Evolutionary conservation across 805 yeast species (phyloP).

Genomic region (Geotrichum ghanense): DNA sequence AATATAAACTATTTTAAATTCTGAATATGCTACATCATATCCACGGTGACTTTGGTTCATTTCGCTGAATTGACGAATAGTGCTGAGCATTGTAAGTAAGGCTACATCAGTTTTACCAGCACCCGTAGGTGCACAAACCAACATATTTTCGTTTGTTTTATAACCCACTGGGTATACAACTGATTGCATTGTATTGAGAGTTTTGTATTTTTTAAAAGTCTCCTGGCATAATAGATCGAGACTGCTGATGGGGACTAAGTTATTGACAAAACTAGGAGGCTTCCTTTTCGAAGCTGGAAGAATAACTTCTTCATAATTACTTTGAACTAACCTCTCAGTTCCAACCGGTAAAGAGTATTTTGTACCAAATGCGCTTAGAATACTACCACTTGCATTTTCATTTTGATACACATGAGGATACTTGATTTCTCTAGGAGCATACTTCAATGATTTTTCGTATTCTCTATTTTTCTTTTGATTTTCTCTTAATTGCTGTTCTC

Average conservation of each 20-base stretch:
- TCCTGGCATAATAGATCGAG: slow-evolving; percentile 73
- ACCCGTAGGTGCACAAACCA: slow-evolving; percentile 96
- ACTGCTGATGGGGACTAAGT: slow-evolving; percentile 45
- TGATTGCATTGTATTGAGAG: slow-evolving; percentile 80
- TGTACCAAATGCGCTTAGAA: slow-evolving; percentile 70
- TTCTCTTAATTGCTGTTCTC: slow-evolving; percentile 13
- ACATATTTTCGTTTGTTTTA: slow-evolving; percentile 86
- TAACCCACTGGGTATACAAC: slow-evolving; percentile 88
- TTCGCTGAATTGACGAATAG: slow-evolving; percentile 51
- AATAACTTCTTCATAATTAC: slow-evolving; percentile 64
- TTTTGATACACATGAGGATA: slow-evolving; percentile 85
- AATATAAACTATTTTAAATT: slow-evolving; percentile 82
- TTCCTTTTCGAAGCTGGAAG: slow-evolving; percentile 62
- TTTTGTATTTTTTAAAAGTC: slow-evolving; percentile 68
- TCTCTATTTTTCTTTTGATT: slow-evolving; percentile 14
- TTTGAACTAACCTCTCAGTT: slow-evolving; percentile 35
- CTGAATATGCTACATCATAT: slow-evolving; percentile 59
- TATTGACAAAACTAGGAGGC: slow-evolving; percentile 23
- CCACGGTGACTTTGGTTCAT: slow-evolving; percentile 36
- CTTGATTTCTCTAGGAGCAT: slow-evolving; percentile 30
- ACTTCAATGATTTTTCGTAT: slow-evolving; percentile 16
- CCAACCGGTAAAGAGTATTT: slow-evolving; percentile 74
- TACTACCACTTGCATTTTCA: slow-evolving; percentile 49
- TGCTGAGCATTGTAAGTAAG: slow-evolving; percentile 62
- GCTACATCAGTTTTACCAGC: slow-evolving; percentile 98